Evolutionary conservation across 208 protist species (phyloP), one percentile per base, ranked within the genome.

Genomic region (Acanthamoeba castellanii): DNA sequence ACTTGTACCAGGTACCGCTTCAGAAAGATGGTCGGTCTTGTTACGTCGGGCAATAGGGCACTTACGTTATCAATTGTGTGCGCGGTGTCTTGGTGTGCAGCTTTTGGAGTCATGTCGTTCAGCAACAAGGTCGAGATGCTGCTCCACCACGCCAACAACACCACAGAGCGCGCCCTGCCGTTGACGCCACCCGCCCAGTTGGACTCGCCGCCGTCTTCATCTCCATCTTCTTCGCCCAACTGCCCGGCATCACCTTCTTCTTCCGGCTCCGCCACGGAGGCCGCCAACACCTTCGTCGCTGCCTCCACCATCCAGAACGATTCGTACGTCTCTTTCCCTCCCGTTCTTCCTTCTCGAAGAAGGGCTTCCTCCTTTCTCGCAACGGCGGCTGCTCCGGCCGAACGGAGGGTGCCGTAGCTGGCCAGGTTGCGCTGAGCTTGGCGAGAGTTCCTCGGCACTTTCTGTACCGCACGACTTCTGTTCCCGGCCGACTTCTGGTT

Each of bases 51-150:
- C 64, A 72, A 72, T n/a, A 34, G 64, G 64, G 8, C 66, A 72
- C 66, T 72, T 27, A 72, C 66, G 11, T 4, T 34, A 8, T 20
- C 11, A 0, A 0, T 2, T 42, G 66, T n/a, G 55, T 61, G 55
- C 55, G 59, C 30, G 59, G 52, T 57, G 52, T 57, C 52, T 34
- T 34, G 30, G 8, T 34, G 22, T 70, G 37, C 68, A 88, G 50
- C 50, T 18, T 6, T 25, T 25, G 14, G 55, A 37, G 34, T 22
- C 76, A 57, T 59, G n/a, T 45, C 32, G 42, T 85, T 85, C 25
- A 30, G 27, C 20, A 85, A 85, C 76, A 85, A 85, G 81, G 47
- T 88, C 2, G 47, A 88, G 47, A 88, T 88, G 81, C 81, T 88
- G 14, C 45, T 88, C 16, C 81, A 88, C 20, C 30, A 66, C 25